Base-by-base conservation (phyloP, 2,329 filamentous ascomycete genomes). In the Verticillium zaregamsianum region DNA sequence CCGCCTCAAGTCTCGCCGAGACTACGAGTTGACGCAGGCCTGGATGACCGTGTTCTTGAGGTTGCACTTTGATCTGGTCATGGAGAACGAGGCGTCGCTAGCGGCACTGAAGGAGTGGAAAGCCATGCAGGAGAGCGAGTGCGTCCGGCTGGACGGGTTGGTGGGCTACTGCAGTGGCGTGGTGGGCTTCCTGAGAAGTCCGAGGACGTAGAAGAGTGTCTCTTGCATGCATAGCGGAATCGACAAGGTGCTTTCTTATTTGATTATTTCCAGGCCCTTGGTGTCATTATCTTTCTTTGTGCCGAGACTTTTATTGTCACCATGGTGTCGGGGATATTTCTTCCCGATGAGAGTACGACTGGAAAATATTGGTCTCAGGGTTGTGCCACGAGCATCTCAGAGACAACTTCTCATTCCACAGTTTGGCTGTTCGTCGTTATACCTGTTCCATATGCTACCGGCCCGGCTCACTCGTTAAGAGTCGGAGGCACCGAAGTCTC, bases 41-140 rank as follows among this genome's bases (percentile, higher is more conserved):
- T 99, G 95, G 94, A 98, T 99, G 93, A 89, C 90, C 2, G 94
- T 98, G 1, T 96, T 98, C 70, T 73, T 99, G 63, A 86, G 89
- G 57, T 79, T 97, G 49, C 94, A 98, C 74, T 85, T 84, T 65
- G 84, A 86, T 66, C 65, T 82, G 40, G 75, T 85, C 52, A 79
- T 79, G 77, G 81, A 77, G 71, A 84, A 70, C 73, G 76, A 79
- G 66, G 69, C 74, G 33, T 74, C 94, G 15, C 80, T 87, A 55
- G 78, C 75, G 1, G 86, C 85, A 56, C 76, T 97, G 63, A 74
- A 76, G 59, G 82, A 84, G 67, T 97, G 92, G 91, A 88, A 88
- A 73, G 76, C 75, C 32, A 86, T 90, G 69, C 90, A 94, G 74
- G 87, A 88, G 72, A 80, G 79, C 68, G 93, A 96, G 74, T 84